Percentiles rank a stretch among this genome's conserved stretches.
phyloP scores from a whole-genome alignment of 2,329 filamentous ascomycete genomes.

The Dactylonectria estremocensis region DNA sequence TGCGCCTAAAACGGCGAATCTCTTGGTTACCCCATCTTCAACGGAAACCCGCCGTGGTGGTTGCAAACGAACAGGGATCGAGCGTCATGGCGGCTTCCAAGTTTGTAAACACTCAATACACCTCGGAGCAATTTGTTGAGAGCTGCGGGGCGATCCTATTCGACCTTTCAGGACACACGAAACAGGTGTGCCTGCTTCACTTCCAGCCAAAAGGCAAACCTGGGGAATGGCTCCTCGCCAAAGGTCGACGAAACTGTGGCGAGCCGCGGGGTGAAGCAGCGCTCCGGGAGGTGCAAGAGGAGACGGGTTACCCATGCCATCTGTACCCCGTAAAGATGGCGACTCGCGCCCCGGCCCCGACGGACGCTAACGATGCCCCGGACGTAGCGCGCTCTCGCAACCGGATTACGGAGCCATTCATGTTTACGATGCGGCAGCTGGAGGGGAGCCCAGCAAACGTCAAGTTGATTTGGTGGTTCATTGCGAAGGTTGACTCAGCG shows the following conservation, averaged over 20 bases:
- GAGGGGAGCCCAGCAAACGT: slow-evolving; percentile 3
- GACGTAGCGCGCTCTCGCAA: slow-evolving; percentile 40
- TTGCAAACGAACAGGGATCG: background rate
- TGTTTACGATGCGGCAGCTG: slow-evolving; percentile 22
- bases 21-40: background rate
- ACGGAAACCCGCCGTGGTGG: background rate
- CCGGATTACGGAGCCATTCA: slow-evolving; percentile 33
- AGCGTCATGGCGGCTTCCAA: slow-evolving; percentile 9
- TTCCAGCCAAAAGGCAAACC: background rate
- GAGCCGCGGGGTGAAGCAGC: slow-evolving; percentile 31
- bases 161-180: slow-evolving; percentile 19
- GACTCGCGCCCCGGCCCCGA: slow-evolving; percentile 27
- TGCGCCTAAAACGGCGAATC: background rate
- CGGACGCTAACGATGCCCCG: slow-evolving; percentile 16
- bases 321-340: slow-evolving; percentile 27
- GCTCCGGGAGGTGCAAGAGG: slow-evolving; percentile 32
- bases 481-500: slow-evolving; percentile 10
- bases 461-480: slow-evolving; percentile 34
- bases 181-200: slow-evolving; percentile 33
- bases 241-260: slow-evolving; percentile 34
- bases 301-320: slow-evolving; percentile 31
- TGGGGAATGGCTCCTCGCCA: slow-evolving; percentile 37
- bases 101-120: slow-evolving; percentile 10
- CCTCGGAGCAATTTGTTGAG: slow-evolving; percentile 34
- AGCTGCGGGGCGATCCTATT: slow-evolving; percentile 37